A percentile compares a stretch with the other conserved stretches of the same genome.
Conservation (phyloP, 192 early-diverging fungal genomes). For the Podila minutissima region DNA sequence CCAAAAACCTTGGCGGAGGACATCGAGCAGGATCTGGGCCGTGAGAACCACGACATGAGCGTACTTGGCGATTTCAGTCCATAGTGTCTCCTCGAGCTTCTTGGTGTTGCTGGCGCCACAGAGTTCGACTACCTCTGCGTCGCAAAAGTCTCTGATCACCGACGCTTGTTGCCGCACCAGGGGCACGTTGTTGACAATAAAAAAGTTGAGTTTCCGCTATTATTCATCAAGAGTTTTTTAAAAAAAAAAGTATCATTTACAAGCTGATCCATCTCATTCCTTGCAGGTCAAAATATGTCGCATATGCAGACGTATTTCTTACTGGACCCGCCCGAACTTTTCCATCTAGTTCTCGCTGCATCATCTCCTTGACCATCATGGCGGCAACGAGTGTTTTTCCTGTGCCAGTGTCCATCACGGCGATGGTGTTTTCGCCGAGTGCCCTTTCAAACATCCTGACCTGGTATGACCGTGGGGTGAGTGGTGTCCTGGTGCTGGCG, state of each 20-base stretch:
- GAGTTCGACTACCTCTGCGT: constrained; percentile 65
- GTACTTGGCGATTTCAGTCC: constrained; percentile 66
- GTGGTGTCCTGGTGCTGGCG: no score
- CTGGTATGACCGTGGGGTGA: constrained; percentile 68
- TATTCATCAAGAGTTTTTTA: not conserved
- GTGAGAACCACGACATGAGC: constrained; percentile 88
- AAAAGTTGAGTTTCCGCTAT: constrained; percentile 67
- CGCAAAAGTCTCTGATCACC: constrained; percentile 79
- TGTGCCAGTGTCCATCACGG: constrained; percentile 91
- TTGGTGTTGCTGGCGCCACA: constrained; percentile 78
- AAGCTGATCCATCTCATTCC: not conserved
- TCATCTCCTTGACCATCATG: constrained; percentile 85
- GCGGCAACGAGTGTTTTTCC: constrained; percentile 94
- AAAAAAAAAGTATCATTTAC: not conserved
- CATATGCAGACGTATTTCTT: constrained; percentile 9
- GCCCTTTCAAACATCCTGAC: constrained; percentile 77
- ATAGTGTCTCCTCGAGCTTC: constrained; percentile 65
- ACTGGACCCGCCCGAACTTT: constrained; percentile 8
- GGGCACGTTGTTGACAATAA: constrained; percentile 89
- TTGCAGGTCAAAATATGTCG: not conserved
- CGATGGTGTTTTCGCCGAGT: constrained; percentile 78
- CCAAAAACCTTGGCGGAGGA: constrained; percentile 75
- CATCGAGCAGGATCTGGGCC: constrained; percentile 84
- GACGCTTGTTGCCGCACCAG: constrained; percentile 87
- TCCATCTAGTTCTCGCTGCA: constrained; percentile 41